Base-by-base conservation (phyloP, 805 yeast species). In the Lachancea sp. region DNA sequence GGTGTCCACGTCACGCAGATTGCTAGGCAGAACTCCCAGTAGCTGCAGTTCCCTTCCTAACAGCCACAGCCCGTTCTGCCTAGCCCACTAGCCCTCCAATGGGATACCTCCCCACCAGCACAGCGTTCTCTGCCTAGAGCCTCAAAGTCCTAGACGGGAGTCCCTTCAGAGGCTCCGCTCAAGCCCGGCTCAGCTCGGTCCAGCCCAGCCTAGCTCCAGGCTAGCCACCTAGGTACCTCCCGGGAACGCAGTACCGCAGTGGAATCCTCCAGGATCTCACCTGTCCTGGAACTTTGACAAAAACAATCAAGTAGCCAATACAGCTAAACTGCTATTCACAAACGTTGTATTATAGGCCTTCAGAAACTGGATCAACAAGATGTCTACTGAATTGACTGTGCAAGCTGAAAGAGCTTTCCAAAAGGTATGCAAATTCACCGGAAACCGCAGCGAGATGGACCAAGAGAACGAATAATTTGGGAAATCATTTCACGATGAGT, bases 381-480 rank as follows among this genome's bases (percentile, higher is more conserved):
- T 91, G 98, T 95, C 98, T 73, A 85, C 98, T 77, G 99, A 93
- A 84, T 88, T 93, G 81, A 91, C 96, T 75, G 99, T 93, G 81
- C 99, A 93, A 85, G 85, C 97, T 73, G 99, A 93, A 84, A 91
- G 95, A 80, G 99, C 99, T 89, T 93, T 85, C 96, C 99, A 93
- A 84, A 93, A 93, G 95, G 95, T 87, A 80, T 73, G 95, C 17
- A 18, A 22, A 22, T 8, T 22, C 25, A 22, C 25, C 25, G 25
- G 25, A 22, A 22, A 22, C 25, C 25, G 25, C 12, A 30, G 6
- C 16, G 10, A 13, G 10, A 12, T 12, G 33, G 33, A 12, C 10
- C 11, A 10, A 30, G 25, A 8, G 8, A 30, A 6, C 12, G 33
- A 30, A 30, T 5, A 30, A 27, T 27, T n/a, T n/a, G n/a, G n/a